Percentiles rank a stretch among this genome's conserved stretches.
phyloP scores from a whole-genome alignment of 768 basidiomycete species.

The Cystofilobasidium macerans region DNA sequence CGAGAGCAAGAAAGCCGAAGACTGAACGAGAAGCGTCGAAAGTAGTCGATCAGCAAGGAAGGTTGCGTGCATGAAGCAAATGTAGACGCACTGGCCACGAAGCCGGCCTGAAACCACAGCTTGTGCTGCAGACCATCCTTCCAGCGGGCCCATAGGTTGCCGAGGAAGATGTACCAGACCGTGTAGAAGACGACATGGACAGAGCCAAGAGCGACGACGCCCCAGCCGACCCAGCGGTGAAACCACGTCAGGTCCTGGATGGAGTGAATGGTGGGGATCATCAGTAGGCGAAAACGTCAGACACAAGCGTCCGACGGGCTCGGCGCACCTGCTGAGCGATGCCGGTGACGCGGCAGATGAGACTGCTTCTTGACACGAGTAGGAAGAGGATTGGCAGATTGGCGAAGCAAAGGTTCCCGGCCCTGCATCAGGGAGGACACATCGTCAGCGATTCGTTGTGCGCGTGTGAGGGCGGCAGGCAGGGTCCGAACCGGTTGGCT shows the following conservation, averaged over 20 bases:
- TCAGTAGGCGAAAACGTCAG: background rate
- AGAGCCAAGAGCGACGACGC: conserved; percentile 4
- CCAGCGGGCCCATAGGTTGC: conserved; percentile 1
- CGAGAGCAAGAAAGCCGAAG: background rate
- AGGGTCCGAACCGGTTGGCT: background rate
- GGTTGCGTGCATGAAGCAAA: background rate
- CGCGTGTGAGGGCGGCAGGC: background rate
- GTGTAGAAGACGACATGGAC: conserved; percentile 3
- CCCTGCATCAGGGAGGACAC: background rate
- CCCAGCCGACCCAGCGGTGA: conserved; percentile 16
- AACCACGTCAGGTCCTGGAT: conserved; percentile 5
- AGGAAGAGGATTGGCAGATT: background rate
- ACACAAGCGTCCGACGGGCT: background rate
- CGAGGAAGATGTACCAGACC: conserved; percentile 1
- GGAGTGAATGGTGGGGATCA: background rate
- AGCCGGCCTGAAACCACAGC: background rate
- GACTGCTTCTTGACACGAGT: background rate
- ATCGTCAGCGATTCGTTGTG: no score
- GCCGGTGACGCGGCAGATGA: conserved; percentile 2
- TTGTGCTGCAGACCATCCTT: background rate
- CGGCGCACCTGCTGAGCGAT: background rate
- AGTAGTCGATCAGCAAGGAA: background rate
- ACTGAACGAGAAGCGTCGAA: background rate
- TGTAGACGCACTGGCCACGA: background rate
- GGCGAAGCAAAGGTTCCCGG: conserved; percentile 14